Evolutionary conservation across 108 stramenopile species (phyloP).

Genomic region (Schizochytrium sp.): DNA sequence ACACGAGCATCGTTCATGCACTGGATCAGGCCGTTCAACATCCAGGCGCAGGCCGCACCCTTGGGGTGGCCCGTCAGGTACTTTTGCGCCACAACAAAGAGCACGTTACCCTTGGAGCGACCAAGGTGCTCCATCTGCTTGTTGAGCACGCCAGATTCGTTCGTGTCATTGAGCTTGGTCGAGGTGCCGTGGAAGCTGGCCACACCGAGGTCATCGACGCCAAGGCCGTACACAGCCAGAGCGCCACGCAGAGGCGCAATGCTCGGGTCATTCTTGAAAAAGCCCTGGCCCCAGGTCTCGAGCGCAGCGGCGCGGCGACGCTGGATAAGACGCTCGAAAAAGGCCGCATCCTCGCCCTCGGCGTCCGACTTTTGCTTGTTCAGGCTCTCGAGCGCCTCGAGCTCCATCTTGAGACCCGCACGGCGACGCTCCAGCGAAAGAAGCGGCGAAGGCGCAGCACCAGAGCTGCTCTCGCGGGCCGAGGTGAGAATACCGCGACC

Average conservation of each 20-base stretch:
- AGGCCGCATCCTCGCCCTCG: background rate
- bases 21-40: conserved; percentile 24
- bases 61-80: conserved; percentile 26
- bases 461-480: background rate
- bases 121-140: conserved; percentile 23
- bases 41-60: conserved; percentile 26
- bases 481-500: conserved; percentile 24
- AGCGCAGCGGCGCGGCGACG: background rate
- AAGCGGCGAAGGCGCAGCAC: background rate
- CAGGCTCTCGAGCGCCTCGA: background rate
- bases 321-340: background rate
- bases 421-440: background rate
- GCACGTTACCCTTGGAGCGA: background rate
- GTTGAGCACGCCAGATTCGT: conserved; percentile 20
- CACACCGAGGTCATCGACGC: conserved; percentile 3
- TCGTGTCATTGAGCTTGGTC: conserved; percentile 26
- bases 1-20: conserved; percentile 1
- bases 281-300: background rate
- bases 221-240: conserved; percentile 4
- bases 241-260: conserved; percentile 18
- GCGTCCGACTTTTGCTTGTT: background rate
- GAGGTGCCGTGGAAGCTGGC: conserved; percentile 21
- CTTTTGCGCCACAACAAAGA: conserved; percentile 22
- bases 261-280: background rate
- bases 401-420: background rate